phyloP scores from a whole-genome alignment of 495 filamentous ascomycete genomes.

The Aspergillus taichungensis region DNA sequence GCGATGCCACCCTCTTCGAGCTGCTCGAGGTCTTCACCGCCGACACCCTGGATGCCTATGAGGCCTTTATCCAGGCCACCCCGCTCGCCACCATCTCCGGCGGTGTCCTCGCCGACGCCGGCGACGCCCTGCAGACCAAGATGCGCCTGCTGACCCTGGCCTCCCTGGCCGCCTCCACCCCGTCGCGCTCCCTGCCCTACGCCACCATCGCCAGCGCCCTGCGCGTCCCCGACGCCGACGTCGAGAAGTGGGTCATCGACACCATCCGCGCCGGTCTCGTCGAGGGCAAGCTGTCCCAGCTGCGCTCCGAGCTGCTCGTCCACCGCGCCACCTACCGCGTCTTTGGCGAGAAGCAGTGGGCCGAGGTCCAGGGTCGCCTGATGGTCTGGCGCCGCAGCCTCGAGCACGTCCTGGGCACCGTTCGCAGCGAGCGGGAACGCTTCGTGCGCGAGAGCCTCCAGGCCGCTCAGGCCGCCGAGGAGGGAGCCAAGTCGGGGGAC shows the following conservation, averaged over 20 bases:
- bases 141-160: conserved; percentile 93
- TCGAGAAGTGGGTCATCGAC: conserved; percentile 98
- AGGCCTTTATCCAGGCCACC: conserved; percentile 62
- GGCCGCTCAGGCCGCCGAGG: conserved; percentile 22
- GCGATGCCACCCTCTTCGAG: conserved; percentile 74
- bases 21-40: conserved; percentile 92
- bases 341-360: conserved; percentile 97
- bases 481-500: conserved; percentile 13
- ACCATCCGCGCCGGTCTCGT: conserved; percentile 90
- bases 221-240: conserved; percentile 69
- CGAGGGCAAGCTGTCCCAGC: conserved; percentile 88
- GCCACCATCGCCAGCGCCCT: conserved; percentile 69
- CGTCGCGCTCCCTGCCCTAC: conserved; percentile 79
- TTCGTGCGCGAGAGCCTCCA: conserved; percentile 39
- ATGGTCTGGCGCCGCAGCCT: conserved; percentile 83
- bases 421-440: conserved; percentile 69
- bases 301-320: conserved; percentile 84
- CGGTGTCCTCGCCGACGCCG: conserved; percentile 47
- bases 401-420: conserved; percentile 60
- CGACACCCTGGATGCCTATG: conserved; percentile 87
- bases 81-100: conserved; percentile 35
- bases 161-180: conserved; percentile 72
- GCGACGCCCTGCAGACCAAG: conserved; percentile 78
- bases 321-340: conserved; percentile 92
- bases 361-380: conserved; percentile 77